A percentile compares a stretch with the other conserved stretches of the same genome.
phyloP scores from a whole-genome alignment of 768 basidiomycete genomes.

The Russula emetica region DNA sequence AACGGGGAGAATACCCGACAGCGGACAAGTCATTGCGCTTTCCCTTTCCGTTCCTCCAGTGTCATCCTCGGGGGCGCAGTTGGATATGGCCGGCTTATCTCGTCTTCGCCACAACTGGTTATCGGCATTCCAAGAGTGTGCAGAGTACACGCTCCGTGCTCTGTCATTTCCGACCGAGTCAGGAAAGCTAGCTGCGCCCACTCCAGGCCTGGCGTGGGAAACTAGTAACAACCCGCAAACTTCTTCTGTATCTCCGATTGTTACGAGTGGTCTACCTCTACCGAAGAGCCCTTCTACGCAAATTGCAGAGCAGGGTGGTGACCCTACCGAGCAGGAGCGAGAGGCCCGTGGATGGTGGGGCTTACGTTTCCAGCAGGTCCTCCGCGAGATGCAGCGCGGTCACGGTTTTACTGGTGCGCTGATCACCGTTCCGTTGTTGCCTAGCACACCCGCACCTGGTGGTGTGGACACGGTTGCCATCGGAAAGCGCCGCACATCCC shows the following conservation, averaged over 20 bases:
- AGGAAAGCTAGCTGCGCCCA: slow-evolving; percentile 32
- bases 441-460: neutral
- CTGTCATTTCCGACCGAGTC: slow-evolving; percentile 40
- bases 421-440: neutral
- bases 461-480: neutral
- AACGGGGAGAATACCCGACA: slow-evolving; percentile 36
- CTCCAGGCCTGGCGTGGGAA: slow-evolving; percentile 32
- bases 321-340: slow-evolving; percentile 45
- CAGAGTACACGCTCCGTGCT: slow-evolving; percentile 44
- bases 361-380: slow-evolving; percentile 57
- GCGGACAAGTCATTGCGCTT: slow-evolving; percentile 36
- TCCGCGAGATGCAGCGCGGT: slow-evolving; percentile 47
- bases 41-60: slow-evolving; percentile 33
- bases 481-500: slow-evolving; percentile 4
- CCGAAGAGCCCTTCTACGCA: slow-evolving; percentile 73
- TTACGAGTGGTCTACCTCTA: slow-evolving; percentile 49
- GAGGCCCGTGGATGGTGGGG: slow-evolving; percentile 77
- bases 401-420: slow-evolving; percentile 22
- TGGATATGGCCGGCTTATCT: slow-evolving; percentile 31
- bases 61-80: slow-evolving; percentile 34
- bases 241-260: slow-evolving; percentile 37
- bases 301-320: slow-evolving; percentile 35
- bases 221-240: slow-evolving; percentile 32
- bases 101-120: slow-evolving; percentile 43
- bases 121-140: slow-evolving; percentile 50